phyloP scores from a whole-genome alignment of 139 green algal species.

The Chlorella sorokiniana region DNA sequence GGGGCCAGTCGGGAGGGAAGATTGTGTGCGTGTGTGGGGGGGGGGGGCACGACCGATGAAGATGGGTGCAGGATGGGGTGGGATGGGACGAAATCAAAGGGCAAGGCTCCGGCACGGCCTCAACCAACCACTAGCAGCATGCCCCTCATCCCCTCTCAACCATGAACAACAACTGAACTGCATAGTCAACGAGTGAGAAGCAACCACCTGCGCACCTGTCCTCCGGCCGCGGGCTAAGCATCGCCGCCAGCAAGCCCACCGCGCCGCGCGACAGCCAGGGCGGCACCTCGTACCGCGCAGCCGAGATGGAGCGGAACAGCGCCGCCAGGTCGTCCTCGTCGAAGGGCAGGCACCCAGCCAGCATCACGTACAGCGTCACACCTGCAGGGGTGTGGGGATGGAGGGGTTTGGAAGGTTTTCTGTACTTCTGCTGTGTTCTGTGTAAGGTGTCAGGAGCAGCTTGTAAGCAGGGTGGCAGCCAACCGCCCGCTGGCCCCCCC shows the following conservation, averaged over 20 bases:
- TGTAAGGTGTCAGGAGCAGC: no score
- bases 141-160: not conserved
- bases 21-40: not conserved
- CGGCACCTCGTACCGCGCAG: conserved; percentile 46
- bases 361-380: conserved; percentile 55
- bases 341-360: conserved; percentile 61
- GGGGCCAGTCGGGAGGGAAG: not conserved
- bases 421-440: no score
- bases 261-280: conserved; percentile 46
- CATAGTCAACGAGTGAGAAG: not conserved
- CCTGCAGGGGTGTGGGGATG: conserved; percentile 22
- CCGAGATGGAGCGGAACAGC: conserved; percentile 53
- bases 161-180: not conserved
- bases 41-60: not conserved
- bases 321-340: conserved; percentile 50
- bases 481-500: no score
- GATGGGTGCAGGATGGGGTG: not conserved
- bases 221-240: conserved; percentile 43
- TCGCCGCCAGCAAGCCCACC: conserved; percentile 28
- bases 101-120: no score
- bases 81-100: not conserved
- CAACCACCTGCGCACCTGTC: conserved; percentile 13
- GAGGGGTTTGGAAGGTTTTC: not conserved
- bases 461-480: no score
- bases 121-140: not conserved